Percentiles rank a stretch among this genome's conserved stretches.
phyloP scores from a whole-genome alignment of 805 yeast genomes.

The Metschnikowia aberdeeniae region DNA sequence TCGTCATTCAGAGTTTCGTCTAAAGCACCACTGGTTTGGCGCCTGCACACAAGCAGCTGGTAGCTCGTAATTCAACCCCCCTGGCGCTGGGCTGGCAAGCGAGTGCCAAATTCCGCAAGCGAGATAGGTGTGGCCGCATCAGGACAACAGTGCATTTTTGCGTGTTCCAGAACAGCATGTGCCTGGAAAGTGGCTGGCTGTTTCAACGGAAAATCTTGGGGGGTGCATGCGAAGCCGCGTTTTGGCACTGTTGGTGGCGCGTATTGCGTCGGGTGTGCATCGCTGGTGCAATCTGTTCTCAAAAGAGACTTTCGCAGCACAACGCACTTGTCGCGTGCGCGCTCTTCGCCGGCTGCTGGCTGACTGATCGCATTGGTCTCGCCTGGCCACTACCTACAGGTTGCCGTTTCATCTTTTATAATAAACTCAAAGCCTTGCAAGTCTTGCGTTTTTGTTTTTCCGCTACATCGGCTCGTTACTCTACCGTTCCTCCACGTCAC shows the following conservation, averaged over 20 bases:
- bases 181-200: constrained; percentile 4
- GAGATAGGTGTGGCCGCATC: background rate
- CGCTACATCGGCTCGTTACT: background rate
- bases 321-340: constrained; percentile 1
- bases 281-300: background rate
- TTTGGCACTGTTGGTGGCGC: background rate
- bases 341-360: constrained; percentile 1
- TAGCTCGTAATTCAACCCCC: too few species aligned
- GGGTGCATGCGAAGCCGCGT: constrained; percentile 4
- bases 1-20: too few species aligned
- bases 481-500: background rate
- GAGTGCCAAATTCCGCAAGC: background rate
- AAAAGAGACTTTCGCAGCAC: constrained; percentile 4
- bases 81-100: constrained; percentile 1
- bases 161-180: constrained; percentile 1
- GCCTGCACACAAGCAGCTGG: too few species aligned
- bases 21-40: too few species aligned
- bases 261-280: background rate
- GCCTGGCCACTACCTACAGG: background rate
- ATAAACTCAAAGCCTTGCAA: background rate
- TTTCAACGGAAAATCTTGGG: background rate
- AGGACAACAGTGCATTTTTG: background rate
- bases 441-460: background rate
- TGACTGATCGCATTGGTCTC: constrained; percentile 1
- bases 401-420: background rate